Conservation (phyloP, 768 basidiomycete species). For the Nidularia pulvinata region DNA sequence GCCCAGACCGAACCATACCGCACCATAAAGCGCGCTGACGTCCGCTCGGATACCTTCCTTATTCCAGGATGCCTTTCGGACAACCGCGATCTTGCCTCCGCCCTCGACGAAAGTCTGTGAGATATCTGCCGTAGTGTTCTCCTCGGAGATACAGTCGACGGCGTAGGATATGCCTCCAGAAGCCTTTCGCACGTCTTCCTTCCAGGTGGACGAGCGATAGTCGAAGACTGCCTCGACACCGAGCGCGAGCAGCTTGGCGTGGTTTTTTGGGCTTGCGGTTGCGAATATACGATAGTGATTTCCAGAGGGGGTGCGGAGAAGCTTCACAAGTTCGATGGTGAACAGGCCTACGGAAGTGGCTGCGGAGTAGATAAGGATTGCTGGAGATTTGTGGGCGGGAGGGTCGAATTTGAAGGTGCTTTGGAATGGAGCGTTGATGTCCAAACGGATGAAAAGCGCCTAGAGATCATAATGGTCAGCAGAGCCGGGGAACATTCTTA, state of each 20-base stretch:
- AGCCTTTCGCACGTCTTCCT: constrained; percentile 19
- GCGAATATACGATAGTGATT: constrained; percentile 22
- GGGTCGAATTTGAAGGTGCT: constrained; percentile 13
- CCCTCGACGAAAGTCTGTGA: constrained; percentile 21
- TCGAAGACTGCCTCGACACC: constrained; percentile 28
- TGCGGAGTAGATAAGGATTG: constrained; percentile 27
- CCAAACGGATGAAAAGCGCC: constrained; percentile 29
- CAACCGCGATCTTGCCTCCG: constrained; percentile 27
- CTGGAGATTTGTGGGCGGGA: constrained; percentile 12
- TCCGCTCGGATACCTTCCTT: constrained; percentile 17
- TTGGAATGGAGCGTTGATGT: constrained; percentile 22
- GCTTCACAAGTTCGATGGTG: constrained; percentile 20
- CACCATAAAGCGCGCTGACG: constrained; percentile 23
- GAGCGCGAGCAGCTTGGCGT: constrained; percentile 17
- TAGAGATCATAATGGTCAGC: constrained; percentile 2
- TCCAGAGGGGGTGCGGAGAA: constrained; percentile 16
- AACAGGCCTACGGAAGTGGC: constrained; percentile 30
- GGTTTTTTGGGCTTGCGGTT: constrained; percentile 25
- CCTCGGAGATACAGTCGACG: constrained; percentile 31
- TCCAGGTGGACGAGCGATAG: constrained; percentile 25
- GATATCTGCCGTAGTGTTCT: constrained; percentile 21
- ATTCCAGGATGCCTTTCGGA: constrained; percentile 20
- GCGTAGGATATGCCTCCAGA: constrained; percentile 24
- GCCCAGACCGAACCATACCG: constrained; percentile 29
- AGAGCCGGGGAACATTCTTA: background rate